Percentiles rank a stretch among this genome's conserved stretches.
Conservation (phyloP, 805 yeast species). For the Ascoidea tarda region DNA sequence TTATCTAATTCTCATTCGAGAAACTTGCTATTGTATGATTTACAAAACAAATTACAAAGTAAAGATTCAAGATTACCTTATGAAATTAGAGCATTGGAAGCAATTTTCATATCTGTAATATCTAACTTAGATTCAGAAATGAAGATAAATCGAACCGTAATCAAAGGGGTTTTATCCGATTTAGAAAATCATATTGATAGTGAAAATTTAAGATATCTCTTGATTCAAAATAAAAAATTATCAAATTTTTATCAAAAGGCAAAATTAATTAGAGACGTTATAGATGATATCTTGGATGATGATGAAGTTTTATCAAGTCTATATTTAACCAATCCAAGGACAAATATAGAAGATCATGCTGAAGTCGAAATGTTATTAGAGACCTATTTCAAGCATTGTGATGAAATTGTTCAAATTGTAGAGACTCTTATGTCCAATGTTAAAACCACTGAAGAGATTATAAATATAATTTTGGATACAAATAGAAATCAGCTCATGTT, state of each 20-base stretch:
- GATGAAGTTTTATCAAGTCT: slow-evolving; percentile 76
- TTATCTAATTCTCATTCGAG: slow-evolving; percentile 56
- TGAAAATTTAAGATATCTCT: slow-evolving; percentile 54
- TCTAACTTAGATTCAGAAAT: slow-evolving; percentile 67
- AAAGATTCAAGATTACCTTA: slow-evolving; percentile 27
- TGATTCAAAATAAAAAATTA: slow-evolving; percentile 59
- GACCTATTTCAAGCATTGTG: slow-evolving; percentile 82
- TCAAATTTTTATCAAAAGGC: slow-evolving; percentile 66
- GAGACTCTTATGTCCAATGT: slow-evolving; percentile 74
- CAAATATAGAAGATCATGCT: slow-evolving; percentile 28
- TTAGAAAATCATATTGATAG: slow-evolving; percentile 74
- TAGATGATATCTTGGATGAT: slow-evolving; percentile 74
- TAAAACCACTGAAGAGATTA: slow-evolving; percentile 84
- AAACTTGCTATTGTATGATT: slow-evolving; percentile 60
- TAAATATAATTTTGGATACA: slow-evolving; percentile 81
- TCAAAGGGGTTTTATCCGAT: slow-evolving; percentile 52
- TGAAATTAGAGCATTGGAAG: slow-evolving; percentile 75
- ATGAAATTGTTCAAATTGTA: slow-evolving; percentile 85
- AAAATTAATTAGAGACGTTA: slow-evolving; percentile 58
- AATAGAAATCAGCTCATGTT: slow-evolving; percentile 85
- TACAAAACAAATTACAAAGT: slow-evolving; percentile 54
- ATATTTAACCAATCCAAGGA: slow-evolving; percentile 33
- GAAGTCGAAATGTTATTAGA: slow-evolving; percentile 83
- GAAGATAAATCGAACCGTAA: slow-evolving; percentile 36
- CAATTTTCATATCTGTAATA: slow-evolving; percentile 70